Base-by-base conservation (phyloP, 441 rosid genomes). In the Croton setiger region DNA sequence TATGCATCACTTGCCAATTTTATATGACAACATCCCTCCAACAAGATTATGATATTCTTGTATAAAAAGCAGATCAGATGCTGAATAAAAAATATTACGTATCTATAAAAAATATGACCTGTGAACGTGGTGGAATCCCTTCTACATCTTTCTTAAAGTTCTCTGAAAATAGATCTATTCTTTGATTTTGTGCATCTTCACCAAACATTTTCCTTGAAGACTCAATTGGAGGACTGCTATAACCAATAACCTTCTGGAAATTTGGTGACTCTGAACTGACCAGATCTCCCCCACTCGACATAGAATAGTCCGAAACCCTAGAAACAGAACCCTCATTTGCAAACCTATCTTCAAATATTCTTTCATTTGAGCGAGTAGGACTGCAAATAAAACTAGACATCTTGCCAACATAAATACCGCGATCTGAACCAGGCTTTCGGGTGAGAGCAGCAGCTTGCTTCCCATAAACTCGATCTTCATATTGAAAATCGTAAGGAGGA, bases 401-500 rank as follows among this genome's bases (percentile, higher is more conserved):
- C 74, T 86, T 92, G 72, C 88, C 84, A 47, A 76, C 70, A 64
- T 80, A 79, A 69, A 76, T 78, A 65, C 96, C 89, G 75, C 84
- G 82, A 79, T 90, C 98, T 63, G 99, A 95, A 73, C 97, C 98
- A 82, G 99, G 96, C 78, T 83, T 95, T 66, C 96, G 87, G 12
- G 92, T 81, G 57, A 90, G 86, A 37, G 59, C 79, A 64, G 86
- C 85, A 74, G 79, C 80, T 72, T 84, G 82, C 74, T 86, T 92
- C 63, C 98, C 96, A 72, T 92, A 88, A 35, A 85, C 88, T 15
- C 95, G 85, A 64, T 90, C 96, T 81, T 92, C 98, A 75, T 95
- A 95, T 79, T 95, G 99, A 75, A 86, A 82, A 78, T 95, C 97
- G 66, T 95, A 95, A 74, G 99, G 99, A 74, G 97, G 98, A 84